A percentile compares a stretch with the other conserved stretches of the same genome.
phyloP scores from a whole-genome alignment of 345 rosid genomes.

The Populus davidiana region DNA sequence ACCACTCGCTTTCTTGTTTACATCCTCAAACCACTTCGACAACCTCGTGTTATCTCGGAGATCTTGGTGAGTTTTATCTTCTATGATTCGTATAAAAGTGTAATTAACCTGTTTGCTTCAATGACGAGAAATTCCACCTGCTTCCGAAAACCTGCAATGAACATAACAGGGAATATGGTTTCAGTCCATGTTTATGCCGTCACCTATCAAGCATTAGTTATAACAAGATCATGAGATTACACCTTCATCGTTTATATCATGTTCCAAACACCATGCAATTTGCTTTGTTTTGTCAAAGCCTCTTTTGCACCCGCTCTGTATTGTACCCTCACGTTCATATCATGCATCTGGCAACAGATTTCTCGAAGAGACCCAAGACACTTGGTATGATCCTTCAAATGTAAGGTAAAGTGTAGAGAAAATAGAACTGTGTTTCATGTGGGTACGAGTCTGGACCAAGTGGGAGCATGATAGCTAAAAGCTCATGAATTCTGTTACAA shows the following conservation, averaged over 20 bases:
- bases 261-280: background rate
- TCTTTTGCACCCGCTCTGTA: too few relatives aligned
- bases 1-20: conserved; percentile 66
- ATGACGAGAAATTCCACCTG: background rate
- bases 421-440: too few relatives aligned
- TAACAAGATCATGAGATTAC: too few relatives aligned
- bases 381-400: too few relatives aligned
- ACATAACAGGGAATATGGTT: background rate
- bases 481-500: too few relatives aligned
- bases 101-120: background rate
- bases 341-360: too few relatives aligned
- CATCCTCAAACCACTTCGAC: conserved; percentile 78
- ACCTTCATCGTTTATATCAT: background rate
- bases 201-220: too few relatives aligned
- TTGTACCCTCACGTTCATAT: too few relatives aligned
- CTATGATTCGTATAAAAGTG: background rate
- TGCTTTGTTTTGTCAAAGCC: background rate
- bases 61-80: conserved; percentile 51
- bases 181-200: background rate
- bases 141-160: background rate
- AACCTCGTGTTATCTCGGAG: conserved; percentile 88
- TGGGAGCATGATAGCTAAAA: too few relatives aligned
- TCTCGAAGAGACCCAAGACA: too few relatives aligned
- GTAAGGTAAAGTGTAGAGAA: too few relatives aligned
- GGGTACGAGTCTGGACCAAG: too few relatives aligned